Evolutionary conservation across 139 green algal genomes (phyloP), one percentile per base, ranked within the genome.

Genomic region (Dunaliella primolecta): DNA sequence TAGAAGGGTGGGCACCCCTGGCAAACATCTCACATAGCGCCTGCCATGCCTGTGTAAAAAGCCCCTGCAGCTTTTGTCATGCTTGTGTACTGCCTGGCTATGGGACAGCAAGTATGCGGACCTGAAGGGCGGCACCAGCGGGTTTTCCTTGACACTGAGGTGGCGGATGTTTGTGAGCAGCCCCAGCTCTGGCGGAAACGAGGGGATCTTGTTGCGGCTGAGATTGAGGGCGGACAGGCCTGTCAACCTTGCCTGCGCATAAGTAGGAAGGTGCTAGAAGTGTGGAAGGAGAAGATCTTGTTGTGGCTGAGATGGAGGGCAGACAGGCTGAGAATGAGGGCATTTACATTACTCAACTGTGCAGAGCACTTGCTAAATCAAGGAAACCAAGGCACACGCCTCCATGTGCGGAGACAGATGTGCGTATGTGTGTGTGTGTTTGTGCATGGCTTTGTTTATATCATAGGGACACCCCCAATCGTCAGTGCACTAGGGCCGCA

Each of bases 211-310:
- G 81, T 90, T 91, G 74, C 72, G 87, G 30, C 57, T 64, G 25
- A 93, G 81, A 81, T 89, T 86, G 2, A 93, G 85, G n/a, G 56
- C 86, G 1, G 88, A 90, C 1, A 93, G 88, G 23, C 80, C 78
- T 1, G 81, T 86, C 32, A 92, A 85, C 35, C 31, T 72, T 33
- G 84, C 38, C 75, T 81, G 75, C 75, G 46, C 46, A 15, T 25
- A 64, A 64, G 46, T 64, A n/a, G n/a, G n/a, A n/a, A n/a, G n/a
- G n/a, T n/a, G n/a, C n/a, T n/a, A n/a, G n/a, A n/a, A n/a, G n/a
- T n/a, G n/a, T n/a, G 88, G 24, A 90, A 83, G 2, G 35, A 83
- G 64, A 78, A 81, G 64, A 93, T 81, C 27, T 2, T 2, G 81
- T 90, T 91, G 74, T 74, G 87, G 30, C 57, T 64, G 25, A 93